Evolutionary conservation across 257 asterid species (phyloP).

Genomic region (Scutellaria galericulata): DNA sequence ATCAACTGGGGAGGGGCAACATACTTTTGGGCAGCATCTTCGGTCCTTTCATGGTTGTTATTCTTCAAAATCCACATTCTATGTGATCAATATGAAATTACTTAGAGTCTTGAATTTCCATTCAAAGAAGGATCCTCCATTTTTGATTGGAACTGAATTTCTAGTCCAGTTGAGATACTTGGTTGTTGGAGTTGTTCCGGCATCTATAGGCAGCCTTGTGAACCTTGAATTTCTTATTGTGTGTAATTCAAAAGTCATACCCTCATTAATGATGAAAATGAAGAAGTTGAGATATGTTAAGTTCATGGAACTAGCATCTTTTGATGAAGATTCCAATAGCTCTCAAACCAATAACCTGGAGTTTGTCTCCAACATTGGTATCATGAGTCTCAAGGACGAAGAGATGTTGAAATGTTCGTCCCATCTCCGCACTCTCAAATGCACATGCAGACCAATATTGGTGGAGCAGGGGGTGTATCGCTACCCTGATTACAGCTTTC

Average conservation of each 20-base stretch:
- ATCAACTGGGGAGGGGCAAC: not conserved
- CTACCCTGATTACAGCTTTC: not conserved
- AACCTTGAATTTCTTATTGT: slow-evolving; percentile 1
- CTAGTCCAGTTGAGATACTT: slow-evolving; percentile 14
- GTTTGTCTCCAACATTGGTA: not conserved
- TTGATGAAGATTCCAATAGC: not conserved
- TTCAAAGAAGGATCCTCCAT: not conserved
- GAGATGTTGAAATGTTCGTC: slow-evolving; percentile 15
- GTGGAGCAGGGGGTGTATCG: not conserved
- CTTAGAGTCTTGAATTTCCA: slow-evolving; percentile 32
- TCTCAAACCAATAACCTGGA: not conserved
- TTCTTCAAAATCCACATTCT: slow-evolving; percentile 5
- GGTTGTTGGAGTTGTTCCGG: not conserved
- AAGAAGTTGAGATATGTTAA: slow-evolving; percentile 9
- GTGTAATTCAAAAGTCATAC: not conserved
- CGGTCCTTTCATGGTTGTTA: slow-evolving; percentile 30
- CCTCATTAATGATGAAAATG: slow-evolving; percentile 8
- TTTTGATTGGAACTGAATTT: not conserved
- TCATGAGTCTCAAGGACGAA: slow-evolving; percentile 3
- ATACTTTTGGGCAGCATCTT: slow-evolving; percentile 10
- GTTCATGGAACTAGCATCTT: not conserved
- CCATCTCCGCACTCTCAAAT: slow-evolving; percentile 19
- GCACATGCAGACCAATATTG: not conserved
- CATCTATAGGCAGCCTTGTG: not conserved
- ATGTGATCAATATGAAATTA: slow-evolving; percentile 29